phyloP scores from a whole-genome alignment of 306 rosid genomes.

The Macrotyloma uniflorum region DNA sequence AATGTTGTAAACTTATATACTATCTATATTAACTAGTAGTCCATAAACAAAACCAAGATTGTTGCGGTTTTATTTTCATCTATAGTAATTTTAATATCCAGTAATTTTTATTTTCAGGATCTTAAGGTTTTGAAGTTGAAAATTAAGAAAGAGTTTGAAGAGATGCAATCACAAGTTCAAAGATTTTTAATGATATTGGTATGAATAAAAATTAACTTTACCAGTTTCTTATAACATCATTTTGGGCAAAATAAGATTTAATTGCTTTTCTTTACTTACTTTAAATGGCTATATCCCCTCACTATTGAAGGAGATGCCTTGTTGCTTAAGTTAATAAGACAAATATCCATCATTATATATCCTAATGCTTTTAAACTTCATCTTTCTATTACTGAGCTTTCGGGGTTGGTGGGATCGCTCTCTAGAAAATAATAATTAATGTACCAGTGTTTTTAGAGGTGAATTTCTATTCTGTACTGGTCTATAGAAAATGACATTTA shows the following conservation, averaged over 20 bases:
- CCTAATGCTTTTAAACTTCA: background rate
- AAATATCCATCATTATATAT: background rate
- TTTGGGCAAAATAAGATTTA: background rate
- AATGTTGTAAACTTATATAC: background rate
- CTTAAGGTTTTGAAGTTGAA: constrained; percentile 66
- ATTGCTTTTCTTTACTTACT: background rate
- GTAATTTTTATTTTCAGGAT: constrained; percentile 57
- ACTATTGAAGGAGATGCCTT: background rate
- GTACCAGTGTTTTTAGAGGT: background rate
- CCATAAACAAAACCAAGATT: background rate
- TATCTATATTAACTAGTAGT: background rate
- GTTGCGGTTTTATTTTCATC: background rate
- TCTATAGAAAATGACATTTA: background rate
- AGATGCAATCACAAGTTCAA: constrained; percentile 67
- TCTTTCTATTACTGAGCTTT: background rate
- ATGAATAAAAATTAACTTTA: constrained; percentile 34
- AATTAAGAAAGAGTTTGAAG: constrained; percentile 67
- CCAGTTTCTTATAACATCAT: constrained; percentile 15
- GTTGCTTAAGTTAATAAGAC: background rate
- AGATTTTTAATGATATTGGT: constrained; percentile 69
- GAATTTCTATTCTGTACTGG: background rate
- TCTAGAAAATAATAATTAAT: background rate
- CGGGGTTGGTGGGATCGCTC: too few relatives aligned
- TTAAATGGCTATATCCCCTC: background rate
- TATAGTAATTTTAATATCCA: too few relatives aligned